Conservation (phyloP, 208 protist genomes). For the Entamoeba histolytica region DNA sequence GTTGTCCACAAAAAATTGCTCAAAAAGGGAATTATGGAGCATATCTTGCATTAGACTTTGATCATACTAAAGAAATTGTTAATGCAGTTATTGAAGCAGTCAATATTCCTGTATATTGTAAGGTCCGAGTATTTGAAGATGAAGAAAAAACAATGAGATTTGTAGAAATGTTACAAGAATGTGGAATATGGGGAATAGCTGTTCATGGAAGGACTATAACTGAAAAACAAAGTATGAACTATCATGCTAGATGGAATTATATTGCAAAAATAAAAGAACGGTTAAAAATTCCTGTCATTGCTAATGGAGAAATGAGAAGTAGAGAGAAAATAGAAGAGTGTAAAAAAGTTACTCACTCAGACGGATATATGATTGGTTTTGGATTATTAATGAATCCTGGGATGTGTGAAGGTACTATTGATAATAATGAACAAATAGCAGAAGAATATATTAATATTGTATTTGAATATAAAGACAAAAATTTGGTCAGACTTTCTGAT, state of each 20-base stretch:
- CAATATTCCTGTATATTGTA: not conserved
- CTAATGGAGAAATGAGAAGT: not conserved
- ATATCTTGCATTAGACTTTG: not conserved
- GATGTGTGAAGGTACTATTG: not conserved
- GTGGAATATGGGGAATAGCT: not conserved
- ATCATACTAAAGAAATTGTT: not conserved
- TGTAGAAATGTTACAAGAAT: not conserved
- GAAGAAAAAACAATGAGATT: not conserved
- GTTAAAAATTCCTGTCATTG: not conserved
- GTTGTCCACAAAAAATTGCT: conserved; percentile 7
- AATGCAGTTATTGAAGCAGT: not conserved
- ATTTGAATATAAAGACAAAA: not conserved
- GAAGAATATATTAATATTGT: not conserved
- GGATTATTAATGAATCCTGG: not conserved
- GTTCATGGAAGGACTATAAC: not conserved
- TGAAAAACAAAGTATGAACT: not conserved
- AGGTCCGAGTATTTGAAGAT: not conserved
- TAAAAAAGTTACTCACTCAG: not conserved
- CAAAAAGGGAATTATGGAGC: not conserved
- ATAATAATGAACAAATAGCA: not conserved
- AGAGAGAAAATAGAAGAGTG: not conserved
- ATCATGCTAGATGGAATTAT: not conserved
- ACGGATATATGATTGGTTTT: not conserved
- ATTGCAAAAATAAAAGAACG: not conserved
- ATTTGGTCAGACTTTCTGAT: not conserved